Evolutionary conservation across 371 early-diverging fungal genomes (phyloP).

Genomic region (Saksenaea vasiformis): DNA sequence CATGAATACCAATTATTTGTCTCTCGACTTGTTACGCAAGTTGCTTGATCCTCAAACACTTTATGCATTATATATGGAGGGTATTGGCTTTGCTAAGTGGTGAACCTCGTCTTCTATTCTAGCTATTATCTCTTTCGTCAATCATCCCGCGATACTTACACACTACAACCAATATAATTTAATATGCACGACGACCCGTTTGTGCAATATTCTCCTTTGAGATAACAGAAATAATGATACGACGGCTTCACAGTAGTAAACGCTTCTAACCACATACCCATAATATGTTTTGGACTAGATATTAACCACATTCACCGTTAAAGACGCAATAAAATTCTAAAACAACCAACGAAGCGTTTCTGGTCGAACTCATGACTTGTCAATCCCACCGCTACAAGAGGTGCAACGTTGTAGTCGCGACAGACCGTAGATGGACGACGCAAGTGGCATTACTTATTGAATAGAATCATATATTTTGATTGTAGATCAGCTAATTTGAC

Average conservation of each 20-base stretch:
- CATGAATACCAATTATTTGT: not conserved
- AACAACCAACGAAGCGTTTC: too few relatives aligned
- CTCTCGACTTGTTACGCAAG: not conserved
- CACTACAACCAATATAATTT: not conserved
- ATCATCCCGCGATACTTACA: not conserved
- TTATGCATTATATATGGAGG: not conserved
- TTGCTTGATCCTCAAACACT: not conserved
- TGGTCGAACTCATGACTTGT: too few relatives aligned
- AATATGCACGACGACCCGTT: not conserved
- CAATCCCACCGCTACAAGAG: too few relatives aligned
- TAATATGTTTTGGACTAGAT: too few relatives aligned
- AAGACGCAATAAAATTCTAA: too few relatives aligned
- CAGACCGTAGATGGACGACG: too few relatives aligned
- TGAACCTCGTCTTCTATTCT: not conserved
- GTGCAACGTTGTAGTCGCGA: too few relatives aligned
- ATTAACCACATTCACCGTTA: too few relatives aligned
- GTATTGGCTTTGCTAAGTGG: not conserved
- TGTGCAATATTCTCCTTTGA: not conserved
- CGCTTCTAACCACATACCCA: not conserved
- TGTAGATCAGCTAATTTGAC: too few relatives aligned
- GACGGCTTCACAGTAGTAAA: not conserved
- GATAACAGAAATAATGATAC: not conserved
- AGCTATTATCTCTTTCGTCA: not conserved
- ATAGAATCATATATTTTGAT: too few relatives aligned
- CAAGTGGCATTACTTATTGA: too few relatives aligned